Evolutionary conservation across 2,329 filamentous ascomycete species (phyloP), one percentile per base, ranked within the genome.

Genomic region (Xylariaceae sp.): DNA sequence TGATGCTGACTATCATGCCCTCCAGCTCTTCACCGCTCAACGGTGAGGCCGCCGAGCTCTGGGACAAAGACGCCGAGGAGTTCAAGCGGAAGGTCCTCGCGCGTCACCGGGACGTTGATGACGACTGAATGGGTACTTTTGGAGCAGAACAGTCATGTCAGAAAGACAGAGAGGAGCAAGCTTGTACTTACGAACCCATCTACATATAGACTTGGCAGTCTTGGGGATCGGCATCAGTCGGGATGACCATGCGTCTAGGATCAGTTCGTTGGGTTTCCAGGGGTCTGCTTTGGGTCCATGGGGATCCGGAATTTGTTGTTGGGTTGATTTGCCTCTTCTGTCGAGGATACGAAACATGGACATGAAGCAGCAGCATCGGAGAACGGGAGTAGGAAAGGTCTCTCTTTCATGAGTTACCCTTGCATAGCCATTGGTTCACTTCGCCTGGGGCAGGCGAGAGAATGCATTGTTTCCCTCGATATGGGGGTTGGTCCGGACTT

Each of bases 21-120:
- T 52, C 7, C 57, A 97, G 93, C 71, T 84, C 94, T 53, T 96
- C 90, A 60, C 94, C 94, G 2, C 78, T 99, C 58, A 99, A 99
- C 65, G 95, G 91, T 54, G 92, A 99, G 72, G 94, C 94, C 31
- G 94, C 95, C 14, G 89, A 96, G 70, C 80, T 99, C 40, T 99
- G 94, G 92, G 93, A 97, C 70, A 90, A 86, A 62, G 84, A 97
- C 69, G 78, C 85, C 36, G 85, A 83, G 42, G 90, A 96, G 70
- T 97, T 94, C 80, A 90, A 96, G 81, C 83, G 83, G 60, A 87
- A 86, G 74, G 83, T 87, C 33, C 63, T 81, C 57, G 81, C 73
- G 45, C 78, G 84, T 54, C 83, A 87, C 71, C 75, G 76, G 43
- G 84, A 87, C 59, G 70, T 86, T 28, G 84, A 87, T 56, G 84